These are phyloP conservation scores for Iberis pinnata DNA, from an alignment of 345 rosid genomes.

Conservation along the genomic window DNA sequence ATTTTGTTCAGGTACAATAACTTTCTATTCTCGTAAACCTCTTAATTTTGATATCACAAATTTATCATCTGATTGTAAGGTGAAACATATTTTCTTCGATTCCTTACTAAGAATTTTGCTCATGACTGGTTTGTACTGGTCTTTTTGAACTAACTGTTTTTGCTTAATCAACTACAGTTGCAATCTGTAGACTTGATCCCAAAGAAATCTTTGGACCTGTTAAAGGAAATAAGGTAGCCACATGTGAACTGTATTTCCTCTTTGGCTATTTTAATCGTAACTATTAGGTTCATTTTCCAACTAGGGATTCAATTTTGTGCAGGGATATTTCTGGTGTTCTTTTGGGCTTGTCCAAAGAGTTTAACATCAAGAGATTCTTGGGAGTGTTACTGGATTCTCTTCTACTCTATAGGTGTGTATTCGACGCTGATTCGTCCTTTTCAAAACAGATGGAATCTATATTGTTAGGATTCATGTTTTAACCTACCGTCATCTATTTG, in stretches of 20 bases:
- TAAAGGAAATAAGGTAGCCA: slow-evolving; percentile 62
- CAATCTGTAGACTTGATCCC: slow-evolving; percentile 60
- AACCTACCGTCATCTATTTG: slow-evolving; percentile 28
- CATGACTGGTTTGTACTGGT: no score
- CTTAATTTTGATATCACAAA: slow-evolving; percentile 1
- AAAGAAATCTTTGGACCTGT: slow-evolving; percentile 58
- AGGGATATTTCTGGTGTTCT: slow-evolving; percentile 67
- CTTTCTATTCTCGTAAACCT: not conserved
- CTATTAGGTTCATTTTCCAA: not conserved
- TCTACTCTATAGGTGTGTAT: slow-evolving; percentile 54
- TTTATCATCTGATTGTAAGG: not conserved
- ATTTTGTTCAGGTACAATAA: slow-evolving; percentile 69
- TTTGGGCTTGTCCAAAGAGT: slow-evolving; percentile 57
- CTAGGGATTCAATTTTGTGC: slow-evolving; percentile 16
- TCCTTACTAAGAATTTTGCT: no score
- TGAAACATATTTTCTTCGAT: slow-evolving; percentile 9
- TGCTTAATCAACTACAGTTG: slow-evolving; percentile 37
- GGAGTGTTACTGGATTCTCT: slow-evolving; percentile 54
- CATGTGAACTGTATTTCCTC: not conserved
- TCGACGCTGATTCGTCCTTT: slow-evolving; percentile 15
- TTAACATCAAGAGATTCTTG: slow-evolving; percentile 67
- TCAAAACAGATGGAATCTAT: not conserved
- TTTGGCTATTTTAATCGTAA: slow-evolving; percentile 2
- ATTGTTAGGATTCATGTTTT: slow-evolving; percentile 12
- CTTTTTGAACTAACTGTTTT: slow-evolving; percentile 29